These are phyloP conservation scores for Citrus glauca DNA, from an alignment of 345 rosid genomes.

Conservation along the genomic window DNA sequence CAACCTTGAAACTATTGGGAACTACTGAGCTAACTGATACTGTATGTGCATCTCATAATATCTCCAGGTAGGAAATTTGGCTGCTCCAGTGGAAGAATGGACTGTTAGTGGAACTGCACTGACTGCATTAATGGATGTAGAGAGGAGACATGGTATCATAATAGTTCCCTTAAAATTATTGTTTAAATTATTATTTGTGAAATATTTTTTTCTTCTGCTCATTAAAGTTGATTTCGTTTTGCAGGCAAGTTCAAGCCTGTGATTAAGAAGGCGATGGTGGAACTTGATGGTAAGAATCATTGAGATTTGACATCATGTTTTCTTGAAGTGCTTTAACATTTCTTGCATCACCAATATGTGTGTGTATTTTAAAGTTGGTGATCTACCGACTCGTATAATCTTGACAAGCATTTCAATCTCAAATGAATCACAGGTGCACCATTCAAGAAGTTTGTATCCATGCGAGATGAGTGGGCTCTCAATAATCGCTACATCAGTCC, in stretches of 20 bases:
- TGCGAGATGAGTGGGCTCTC: conserved; percentile 84
- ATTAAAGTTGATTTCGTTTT: not conserved
- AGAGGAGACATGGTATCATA: conserved; percentile 89
- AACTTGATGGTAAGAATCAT: conserved; percentile 68
- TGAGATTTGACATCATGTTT: not conserved
- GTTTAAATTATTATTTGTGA: not conserved
- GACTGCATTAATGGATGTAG: conserved; percentile 94
- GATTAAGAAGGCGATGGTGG: conserved; percentile 99
- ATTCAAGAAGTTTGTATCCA: conserved; percentile 65
- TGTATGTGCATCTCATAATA: not conserved
- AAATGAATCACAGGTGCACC: conserved; percentile 65
- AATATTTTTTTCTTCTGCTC: not conserved
- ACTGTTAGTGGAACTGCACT: conserved; percentile 90
- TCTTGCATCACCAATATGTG: not conserved
- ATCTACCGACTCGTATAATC: not conserved
- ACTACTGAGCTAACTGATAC: not conserved
- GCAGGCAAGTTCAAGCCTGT: conserved; percentile 95
- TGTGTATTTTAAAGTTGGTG: not conserved
- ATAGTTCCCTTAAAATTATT: not conserved
- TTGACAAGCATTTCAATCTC: not conserved
- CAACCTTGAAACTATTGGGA: not conserved
- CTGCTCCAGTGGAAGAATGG: conserved; percentile 89
- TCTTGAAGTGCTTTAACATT: not conserved
- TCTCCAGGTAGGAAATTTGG: conserved; percentile 82
- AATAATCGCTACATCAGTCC: conserved; percentile 83